Percentiles rank a stretch among this genome's conserved stretches.
phyloP scores from a whole-genome alignment of 805 yeast species.

The Clavispora fructus region DNA sequence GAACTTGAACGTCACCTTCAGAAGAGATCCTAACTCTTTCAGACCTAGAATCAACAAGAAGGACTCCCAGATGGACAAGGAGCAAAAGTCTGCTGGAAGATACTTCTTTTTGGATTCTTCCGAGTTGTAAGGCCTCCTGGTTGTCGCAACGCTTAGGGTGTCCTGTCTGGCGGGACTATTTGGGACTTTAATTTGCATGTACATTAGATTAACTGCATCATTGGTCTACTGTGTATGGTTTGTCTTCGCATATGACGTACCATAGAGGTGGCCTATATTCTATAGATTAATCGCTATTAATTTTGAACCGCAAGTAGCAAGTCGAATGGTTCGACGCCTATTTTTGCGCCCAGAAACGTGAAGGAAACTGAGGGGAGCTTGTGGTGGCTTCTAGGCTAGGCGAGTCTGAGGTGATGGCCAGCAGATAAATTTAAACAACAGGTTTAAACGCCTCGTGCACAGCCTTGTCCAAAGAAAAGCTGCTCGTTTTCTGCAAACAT shows the following conservation, averaged over 20 bases:
- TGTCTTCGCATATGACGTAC: constrained; percentile 13
- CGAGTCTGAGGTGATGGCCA: no score
- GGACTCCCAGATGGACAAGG: constrained; percentile 98
- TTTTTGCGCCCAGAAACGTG: no score
- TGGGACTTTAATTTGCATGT: constrained; percentile 15
- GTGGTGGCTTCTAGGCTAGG: no score
- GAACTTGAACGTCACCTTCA: constrained; percentile 94
- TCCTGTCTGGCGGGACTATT: constrained; percentile 1
- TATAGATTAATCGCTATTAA: constrained; percentile 8
- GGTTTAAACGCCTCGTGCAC: no score
- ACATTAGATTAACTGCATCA: constrained; percentile 10
- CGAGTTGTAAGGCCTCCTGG: constrained; percentile 25
- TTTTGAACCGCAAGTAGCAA: background rate
- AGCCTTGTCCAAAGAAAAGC: no score
- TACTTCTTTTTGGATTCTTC: constrained; percentile 87
- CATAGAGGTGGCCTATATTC: constrained; percentile 8
- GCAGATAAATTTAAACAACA: no score
- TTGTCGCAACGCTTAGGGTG: constrained; percentile 4
- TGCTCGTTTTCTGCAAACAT: no score
- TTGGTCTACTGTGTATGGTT: constrained; percentile 13
- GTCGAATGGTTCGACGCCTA: no score
- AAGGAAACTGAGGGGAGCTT: no score
- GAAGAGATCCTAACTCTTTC: constrained; percentile 98
- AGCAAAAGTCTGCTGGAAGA: constrained; percentile 88
- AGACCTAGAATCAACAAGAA: constrained; percentile 98